Evolutionary conservation across 495 filamentous ascomycete genomes (phyloP), one percentile per base, ranked within the genome.

Genomic region (Hypoxylon cercidicola): DNA sequence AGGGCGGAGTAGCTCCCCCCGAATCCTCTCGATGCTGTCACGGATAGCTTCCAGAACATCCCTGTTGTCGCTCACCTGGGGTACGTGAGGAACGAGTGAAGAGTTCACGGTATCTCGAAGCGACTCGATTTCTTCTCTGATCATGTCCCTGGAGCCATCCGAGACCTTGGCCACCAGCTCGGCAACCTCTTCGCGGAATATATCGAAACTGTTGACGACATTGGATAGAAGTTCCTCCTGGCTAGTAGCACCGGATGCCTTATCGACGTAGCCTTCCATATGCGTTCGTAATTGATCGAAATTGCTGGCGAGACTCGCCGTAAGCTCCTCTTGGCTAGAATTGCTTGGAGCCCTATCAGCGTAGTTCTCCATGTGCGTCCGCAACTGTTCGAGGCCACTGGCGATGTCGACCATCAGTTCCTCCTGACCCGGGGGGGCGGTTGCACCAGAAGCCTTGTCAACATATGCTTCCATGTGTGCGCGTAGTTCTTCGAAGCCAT

Each of bases 171-270:
- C 70, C 0, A 85, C 70, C 23, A 84, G 74, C 2, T 72, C 66
- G 59, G 90, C 85, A 32, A 97, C 77, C 60, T 96, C 91, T 1
- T 83, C 83, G 23, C 90, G 86, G 43, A 97, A 85, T 18, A 82
- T 77, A 18, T 93, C 88, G 72, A 97, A 86, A 6, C 86, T 89
- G 60, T 81, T 81, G 55, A 88, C 86, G 45, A 97, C 84, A 13
- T 86, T 89, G 10, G 89, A 85, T 68, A 93, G 85, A 50, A 95
- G 88, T 66, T 95, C 90, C 60, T 92, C 86, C 58, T 92, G 91
- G 6, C 84, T 85, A 0, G 89, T 82, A 2, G 85, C 82, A 68
- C 90, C 90, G 21, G 84, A 80, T 15, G 87, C 86, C 19, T 84
- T 83, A 52, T 89, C 87, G 19, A 92, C 89, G 58, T 93, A 94